Percentiles rank a stretch among this genome's conserved stretches.
Conservation (phyloP, 805 yeast species). For the Metschnikowia cubensis region DNA sequence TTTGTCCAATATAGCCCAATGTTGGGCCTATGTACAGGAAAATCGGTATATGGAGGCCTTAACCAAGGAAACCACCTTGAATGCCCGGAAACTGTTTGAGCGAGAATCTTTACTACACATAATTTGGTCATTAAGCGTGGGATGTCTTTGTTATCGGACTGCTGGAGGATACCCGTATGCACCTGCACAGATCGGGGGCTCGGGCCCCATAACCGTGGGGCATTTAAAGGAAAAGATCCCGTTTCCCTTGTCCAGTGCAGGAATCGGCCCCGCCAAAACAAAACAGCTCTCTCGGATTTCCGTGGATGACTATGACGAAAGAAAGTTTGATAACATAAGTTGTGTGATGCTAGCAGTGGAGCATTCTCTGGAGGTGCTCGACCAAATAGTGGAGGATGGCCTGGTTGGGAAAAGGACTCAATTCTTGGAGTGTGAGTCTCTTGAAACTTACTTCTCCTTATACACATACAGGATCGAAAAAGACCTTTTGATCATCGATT, state of each 20-base stretch:
- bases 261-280: background rate
- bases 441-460: constrained; percentile 6
- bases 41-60: constrained; percentile 20
- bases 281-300: background rate
- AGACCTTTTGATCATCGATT: constrained; percentile 31
- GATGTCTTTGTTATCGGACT: constrained; percentile 15
- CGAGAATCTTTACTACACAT: constrained; percentile 20
- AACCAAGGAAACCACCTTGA: constrained; percentile 2
- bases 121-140: constrained; percentile 24
- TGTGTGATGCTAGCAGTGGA: constrained; percentile 13
- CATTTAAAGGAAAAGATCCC: background rate
- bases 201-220: background rate
- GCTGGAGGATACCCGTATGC: constrained; percentile 21
- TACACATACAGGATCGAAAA: constrained; percentile 9
- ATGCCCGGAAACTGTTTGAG: constrained; percentile 21
- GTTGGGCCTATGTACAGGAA: constrained; percentile 18
- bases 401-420: constrained; percentile 4
- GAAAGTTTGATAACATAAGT: constrained; percentile 8
- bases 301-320: background rate
- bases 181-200: constrained; percentile 6
- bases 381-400: constrained; percentile 8
- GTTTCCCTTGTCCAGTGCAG: background rate
- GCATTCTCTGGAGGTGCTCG: constrained; percentile 12
- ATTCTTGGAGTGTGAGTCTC: constrained; percentile 3
- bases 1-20: constrained; percentile 15